Base-by-base conservation (phyloP, 805 yeast genomes). In the Wickerhamomyces silvicola region DNA sequence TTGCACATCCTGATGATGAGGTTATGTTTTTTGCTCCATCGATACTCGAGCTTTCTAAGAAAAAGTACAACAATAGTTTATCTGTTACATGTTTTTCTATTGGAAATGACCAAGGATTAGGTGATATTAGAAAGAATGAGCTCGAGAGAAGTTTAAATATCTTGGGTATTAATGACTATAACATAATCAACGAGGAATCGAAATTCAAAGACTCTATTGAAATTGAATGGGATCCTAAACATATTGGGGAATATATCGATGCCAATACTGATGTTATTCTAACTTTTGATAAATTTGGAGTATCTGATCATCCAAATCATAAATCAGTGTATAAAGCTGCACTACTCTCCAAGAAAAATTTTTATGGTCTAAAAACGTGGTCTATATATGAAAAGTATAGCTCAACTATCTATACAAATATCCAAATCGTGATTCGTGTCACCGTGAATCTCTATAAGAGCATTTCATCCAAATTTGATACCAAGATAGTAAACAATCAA, bases 1-100 rank as follows among this genome's bases (percentile, higher is more conserved):
- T 87, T 24, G 96, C 95, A 1, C 99, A 92, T 57, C 99, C 99
- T 0, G 99, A 92, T 57, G 99, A 92, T 56, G 99, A 92, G 58
- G 88, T 86, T 31, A 92, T 92, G 98, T 92, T 92, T 57, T 92
- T 92, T 49, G 75, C 86, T 1, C 98, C 98, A 0, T 65, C 88
- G 0, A 42, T 87, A 20, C 54, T 72, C 7, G 79, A 74, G 40
- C 40, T 68, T n/a, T 42, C 66, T 8, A 68, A 70, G 38, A 57
- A 68, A 1, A 56, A 65, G 30, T 62, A 72, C 43, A 52, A 63
- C 32, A 81, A 80, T 46, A 42, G 50, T 7, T 59, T 87, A 11
- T 66, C 71, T 23, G 48, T 88, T 10, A 48, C 86, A 7, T 84
- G 94, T 41, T 69, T 85, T 33, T 80, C 94, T 3, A 68, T 65